These are phyloP conservation scores for Candida schatavii DNA, from an alignment of 805 yeast genomes.

Conservation along the genomic window DNA sequence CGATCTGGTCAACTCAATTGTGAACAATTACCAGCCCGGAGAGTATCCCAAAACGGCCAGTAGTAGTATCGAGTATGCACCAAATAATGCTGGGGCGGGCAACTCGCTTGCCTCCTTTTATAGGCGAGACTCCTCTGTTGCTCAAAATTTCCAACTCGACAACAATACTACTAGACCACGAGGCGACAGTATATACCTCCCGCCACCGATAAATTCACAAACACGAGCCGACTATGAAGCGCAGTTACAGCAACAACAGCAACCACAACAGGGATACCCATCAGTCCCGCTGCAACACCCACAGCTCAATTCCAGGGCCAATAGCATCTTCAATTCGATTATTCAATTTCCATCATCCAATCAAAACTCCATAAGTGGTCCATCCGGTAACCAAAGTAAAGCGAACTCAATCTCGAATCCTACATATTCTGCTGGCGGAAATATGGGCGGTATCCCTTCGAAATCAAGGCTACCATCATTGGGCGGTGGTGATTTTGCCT, in stretches of 20 bases:
- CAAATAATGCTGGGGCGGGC: slow-evolving; percentile 2
- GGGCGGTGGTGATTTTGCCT: slow-evolving; percentile 13
- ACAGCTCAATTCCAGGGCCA: slow-evolving; percentile 27
- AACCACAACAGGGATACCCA: slow-evolving; percentile 6
- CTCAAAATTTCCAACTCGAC: slow-evolving; percentile 8
- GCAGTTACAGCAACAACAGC: slow-evolving; percentile 8
- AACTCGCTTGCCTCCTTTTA: slow-evolving; percentile 18
- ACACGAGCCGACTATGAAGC: slow-evolving; percentile 11
- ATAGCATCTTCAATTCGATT: slow-evolving; percentile 37
- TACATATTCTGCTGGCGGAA: slow-evolving; percentile 5
- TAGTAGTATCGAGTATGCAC: neutral
- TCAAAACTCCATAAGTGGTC: slow-evolving; percentile 31
- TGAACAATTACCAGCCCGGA: slow-evolving; percentile 17
- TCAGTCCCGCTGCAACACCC: slow-evolving; percentile 9
- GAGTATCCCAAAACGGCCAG: neutral
- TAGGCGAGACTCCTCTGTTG: slow-evolving; percentile 14
- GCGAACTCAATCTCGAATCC: slow-evolving; percentile 9
- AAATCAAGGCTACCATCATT: slow-evolving; percentile 4
- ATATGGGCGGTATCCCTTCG: neutral
- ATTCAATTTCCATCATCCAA: slow-evolving; percentile 38
- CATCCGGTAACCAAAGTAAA: slow-evolving; percentile 9
- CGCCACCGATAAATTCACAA: slow-evolving; percentile 31
- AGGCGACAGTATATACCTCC: slow-evolving; percentile 37
- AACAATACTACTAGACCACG: slow-evolving; percentile 21
- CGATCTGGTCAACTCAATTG: slow-evolving; percentile 26